These are phyloP conservation scores for Exophiala sp. DNA, from an alignment of 2,329 filamentous ascomycete genomes.

Conservation along the genomic window DNA sequence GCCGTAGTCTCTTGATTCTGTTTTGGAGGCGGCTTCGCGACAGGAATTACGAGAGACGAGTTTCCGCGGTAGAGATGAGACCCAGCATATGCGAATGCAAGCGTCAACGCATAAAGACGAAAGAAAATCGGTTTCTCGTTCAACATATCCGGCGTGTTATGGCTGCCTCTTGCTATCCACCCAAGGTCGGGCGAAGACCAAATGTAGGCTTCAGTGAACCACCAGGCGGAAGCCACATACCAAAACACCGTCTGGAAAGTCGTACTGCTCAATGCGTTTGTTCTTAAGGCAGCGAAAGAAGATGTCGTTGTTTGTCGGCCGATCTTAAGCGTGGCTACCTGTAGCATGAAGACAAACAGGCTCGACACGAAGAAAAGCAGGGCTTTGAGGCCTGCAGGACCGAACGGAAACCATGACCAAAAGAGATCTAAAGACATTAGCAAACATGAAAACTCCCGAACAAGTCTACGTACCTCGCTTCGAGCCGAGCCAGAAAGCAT, in stretches of 20 bases:
- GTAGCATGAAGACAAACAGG: slow-evolving; percentile 76
- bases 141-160: slow-evolving; percentile 57
- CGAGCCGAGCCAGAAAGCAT: slow-evolving; percentile 66
- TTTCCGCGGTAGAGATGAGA: slow-evolving; percentile 70
- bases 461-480: slow-evolving; percentile 46
- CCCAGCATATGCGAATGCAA: slow-evolving; percentile 66
- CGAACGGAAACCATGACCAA: slow-evolving; percentile 84
- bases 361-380: slow-evolving; percentile 71
- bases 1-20: slow-evolving; percentile 29
- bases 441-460: background rate
- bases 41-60: slow-evolving; percentile 61
- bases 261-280: slow-evolving; percentile 55
- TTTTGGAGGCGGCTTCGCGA: slow-evolving; percentile 35
- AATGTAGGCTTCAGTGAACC: slow-evolving; percentile 78
- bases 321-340: slow-evolving; percentile 78
- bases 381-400: slow-evolving; percentile 69
- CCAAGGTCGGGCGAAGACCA: slow-evolving; percentile 67
- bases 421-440: slow-evolving; percentile 52
- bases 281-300: slow-evolving; percentile 61
- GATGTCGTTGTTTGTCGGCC: slow-evolving; percentile 69
- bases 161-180: slow-evolving; percentile 66
- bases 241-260: slow-evolving; percentile 69
- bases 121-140: slow-evolving; percentile 87
- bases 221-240: slow-evolving; percentile 72
- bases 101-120: slow-evolving; percentile 63